phyloP scores from a whole-genome alignment of 768 basidiomycete genomes.

The Naganishia antarctica region DNA sequence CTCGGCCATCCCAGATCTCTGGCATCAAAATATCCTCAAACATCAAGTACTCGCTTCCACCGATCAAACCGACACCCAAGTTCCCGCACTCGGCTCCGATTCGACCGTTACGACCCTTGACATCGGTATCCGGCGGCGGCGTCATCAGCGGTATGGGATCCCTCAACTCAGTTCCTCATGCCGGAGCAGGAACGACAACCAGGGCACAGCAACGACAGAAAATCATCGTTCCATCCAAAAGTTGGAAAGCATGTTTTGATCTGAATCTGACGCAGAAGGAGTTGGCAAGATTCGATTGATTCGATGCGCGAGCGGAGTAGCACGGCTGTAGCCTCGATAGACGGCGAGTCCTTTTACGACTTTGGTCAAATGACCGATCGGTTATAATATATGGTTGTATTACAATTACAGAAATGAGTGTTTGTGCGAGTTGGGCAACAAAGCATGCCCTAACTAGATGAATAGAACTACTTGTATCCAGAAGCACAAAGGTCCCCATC shows the following conservation, averaged over 20 bases:
- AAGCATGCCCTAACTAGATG: too few relatives aligned
- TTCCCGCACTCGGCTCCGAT: conserved; percentile 19
- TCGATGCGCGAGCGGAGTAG: background rate
- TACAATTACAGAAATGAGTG: too few relatives aligned
- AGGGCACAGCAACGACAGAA: conserved; percentile 16
- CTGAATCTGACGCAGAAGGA: conserved; percentile 23
- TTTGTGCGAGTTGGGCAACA: too few relatives aligned
- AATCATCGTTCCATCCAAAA: conserved; percentile 20
- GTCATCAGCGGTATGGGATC: background rate
- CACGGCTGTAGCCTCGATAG: background rate
- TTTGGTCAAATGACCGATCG: background rate
- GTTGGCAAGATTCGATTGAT: conserved; percentile 22
- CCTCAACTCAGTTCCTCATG: conserved; percentile 12
- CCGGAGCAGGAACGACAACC: background rate
- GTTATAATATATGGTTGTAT: too few relatives aligned
- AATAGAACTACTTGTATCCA: too few relatives aligned
- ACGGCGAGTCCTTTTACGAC: background rate
- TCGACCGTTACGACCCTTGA: conserved; percentile 11
- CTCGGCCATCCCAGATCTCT: too few relatives aligned
- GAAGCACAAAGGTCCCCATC: too few relatives aligned
- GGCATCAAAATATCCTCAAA: background rate
- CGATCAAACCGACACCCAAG: conserved; percentile 13
- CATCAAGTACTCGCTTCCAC: conserved; percentile 7
- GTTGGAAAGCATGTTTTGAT: conserved; percentile 25
- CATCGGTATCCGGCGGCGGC: background rate